A percentile compares a stretch with the other conserved stretches of the same genome.
phyloP scores from a whole-genome alignment of 23 red algal genomes.

The Gracilaria domingensis region DNA sequence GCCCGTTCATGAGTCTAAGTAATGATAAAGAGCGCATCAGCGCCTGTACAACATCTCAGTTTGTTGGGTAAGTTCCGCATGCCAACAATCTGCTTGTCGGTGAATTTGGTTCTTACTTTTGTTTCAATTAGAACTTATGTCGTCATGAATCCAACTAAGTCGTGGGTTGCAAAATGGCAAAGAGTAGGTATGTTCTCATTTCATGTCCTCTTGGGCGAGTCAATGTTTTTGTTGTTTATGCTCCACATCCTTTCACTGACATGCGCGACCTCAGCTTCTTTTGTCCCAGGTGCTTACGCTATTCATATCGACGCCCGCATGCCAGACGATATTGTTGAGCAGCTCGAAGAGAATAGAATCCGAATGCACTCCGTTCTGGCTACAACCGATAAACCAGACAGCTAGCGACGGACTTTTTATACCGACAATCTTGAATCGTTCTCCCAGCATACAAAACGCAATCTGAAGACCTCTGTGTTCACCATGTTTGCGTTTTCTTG shows the following conservation, averaged over 20 bases:
- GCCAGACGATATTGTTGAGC: conserved; percentile 89
- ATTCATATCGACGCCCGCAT: conserved; percentile 83
- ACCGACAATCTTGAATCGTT: no score
- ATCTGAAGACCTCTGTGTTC: no score
- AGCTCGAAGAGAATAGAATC: conserved; percentile 78
- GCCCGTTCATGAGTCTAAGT: conserved; percentile 72
- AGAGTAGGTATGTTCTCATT: conserved; percentile 74
- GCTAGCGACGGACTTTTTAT: no score
- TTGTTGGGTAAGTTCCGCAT: conserved; percentile 67
- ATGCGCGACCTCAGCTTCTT: conserved; percentile 17
- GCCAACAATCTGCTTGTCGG: neutral
- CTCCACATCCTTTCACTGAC: neutral
- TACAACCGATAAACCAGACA: conserved; percentile 45
- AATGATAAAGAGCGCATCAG: conserved; percentile 78
- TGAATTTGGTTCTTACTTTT: neutral
- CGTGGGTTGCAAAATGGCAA: conserved; percentile 97
- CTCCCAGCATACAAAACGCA: no score
- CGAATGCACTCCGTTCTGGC: conserved; percentile 54
- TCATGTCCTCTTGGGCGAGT: neutral
- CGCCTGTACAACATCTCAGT: conserved; percentile 82
- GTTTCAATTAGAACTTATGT: conserved; percentile 42
- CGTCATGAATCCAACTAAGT: conserved; percentile 74
- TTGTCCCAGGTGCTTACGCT: conserved; percentile 91
- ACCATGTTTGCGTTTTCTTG: no score
- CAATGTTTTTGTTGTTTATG: neutral